Base-by-base conservation (phyloP, 2,329 filamentous ascomycete genomes). In the Aspergillus sp. region DNA sequence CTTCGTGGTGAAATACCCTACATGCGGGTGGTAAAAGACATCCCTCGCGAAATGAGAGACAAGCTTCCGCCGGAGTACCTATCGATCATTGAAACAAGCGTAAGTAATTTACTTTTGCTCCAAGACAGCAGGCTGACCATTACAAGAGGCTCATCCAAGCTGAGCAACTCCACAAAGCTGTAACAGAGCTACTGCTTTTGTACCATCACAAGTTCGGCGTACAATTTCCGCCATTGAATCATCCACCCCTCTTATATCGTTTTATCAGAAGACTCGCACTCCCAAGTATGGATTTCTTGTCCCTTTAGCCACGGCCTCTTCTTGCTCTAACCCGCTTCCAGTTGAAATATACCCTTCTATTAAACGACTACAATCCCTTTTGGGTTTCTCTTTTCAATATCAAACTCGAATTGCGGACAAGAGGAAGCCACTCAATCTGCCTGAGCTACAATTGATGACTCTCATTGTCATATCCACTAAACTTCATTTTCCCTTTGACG, bases 391-490 rank as follows among this genome's bases (percentile, higher is more conserved):
- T 0, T 90, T 89, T 63, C 82, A 83, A 1, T 78, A 81, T 6
- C 75, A 78, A 4, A 78, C 75, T 31, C 70, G 73, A 54, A 61
- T 61, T 69, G 58, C 63, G 55, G 75, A 77, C 60, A 75, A 80
- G 60, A 75, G 67, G 32, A 69, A 65, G 42, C 64, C 81, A 26
- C 75, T 84, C 9, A 80, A 86, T 54, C 84, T 89, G 62, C 92
- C 95, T 0, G 95, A 98, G 69, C 80, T 90, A 6, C 84, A 90
- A 49, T 77, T 97, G 1, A 80, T 92, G 57, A 82, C 87, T 4
- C 78, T 91, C 3, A 74, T 96, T 3, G 79, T 96, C 2, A 82
- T 96, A 14, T 86, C 90, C 4, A 87, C 89, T 3, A 97, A 97
- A 68, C 74, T 96, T 2, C 80, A 90, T 20, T 92, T 91, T 67